phyloP scores from a whole-genome alignment of 768 basidiomycete genomes.

The Auricularia sp. region DNA sequence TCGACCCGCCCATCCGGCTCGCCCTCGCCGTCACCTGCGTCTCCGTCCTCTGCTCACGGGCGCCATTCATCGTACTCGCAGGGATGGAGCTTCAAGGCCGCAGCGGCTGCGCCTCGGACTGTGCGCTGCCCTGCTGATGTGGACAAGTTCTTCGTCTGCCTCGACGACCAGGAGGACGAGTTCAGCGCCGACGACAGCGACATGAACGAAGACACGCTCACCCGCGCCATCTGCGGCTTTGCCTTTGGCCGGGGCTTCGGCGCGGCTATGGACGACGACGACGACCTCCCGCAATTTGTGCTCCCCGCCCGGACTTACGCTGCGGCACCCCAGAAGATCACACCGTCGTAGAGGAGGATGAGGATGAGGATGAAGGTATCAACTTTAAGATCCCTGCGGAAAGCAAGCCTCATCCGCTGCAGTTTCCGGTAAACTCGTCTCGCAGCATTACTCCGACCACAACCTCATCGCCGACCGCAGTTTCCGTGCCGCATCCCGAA shows the following conservation, averaged over 20 bases:
- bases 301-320: conserved; percentile 34
- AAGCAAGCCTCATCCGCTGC: conserved; percentile 6
- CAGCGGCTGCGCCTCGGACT: conserved; percentile 11
- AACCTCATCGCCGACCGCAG: background rate
- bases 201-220: conserved; percentile 16
- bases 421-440: background rate
- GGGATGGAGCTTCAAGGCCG: conserved; percentile 49
- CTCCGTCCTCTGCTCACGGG: conserved; percentile 17
- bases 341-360: conserved; percentile 34
- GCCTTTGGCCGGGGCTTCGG: too few relatives aligned
- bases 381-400: background rate
- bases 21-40: conserved; percentile 14
- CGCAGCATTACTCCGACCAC: background rate
- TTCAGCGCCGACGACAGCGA: conserved; percentile 33
- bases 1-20: conserved; percentile 18
- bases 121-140: conserved; percentile 29
- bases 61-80: conserved; percentile 43
- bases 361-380: conserved; percentile 20
- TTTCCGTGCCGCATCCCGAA: background rate
- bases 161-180: conserved; percentile 38
- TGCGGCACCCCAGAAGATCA: conserved; percentile 11
- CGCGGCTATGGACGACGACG: conserved; percentile 34
- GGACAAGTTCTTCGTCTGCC: conserved; percentile 69
- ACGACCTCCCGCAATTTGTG: conserved; percentile 37
- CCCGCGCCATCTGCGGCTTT: conserved; percentile 39